Evolutionary conservation across 2,329 filamentous ascomycete species (phyloP), one percentile per base, ranked within the genome.

Genomic region (Zalaria sp.): DNA sequence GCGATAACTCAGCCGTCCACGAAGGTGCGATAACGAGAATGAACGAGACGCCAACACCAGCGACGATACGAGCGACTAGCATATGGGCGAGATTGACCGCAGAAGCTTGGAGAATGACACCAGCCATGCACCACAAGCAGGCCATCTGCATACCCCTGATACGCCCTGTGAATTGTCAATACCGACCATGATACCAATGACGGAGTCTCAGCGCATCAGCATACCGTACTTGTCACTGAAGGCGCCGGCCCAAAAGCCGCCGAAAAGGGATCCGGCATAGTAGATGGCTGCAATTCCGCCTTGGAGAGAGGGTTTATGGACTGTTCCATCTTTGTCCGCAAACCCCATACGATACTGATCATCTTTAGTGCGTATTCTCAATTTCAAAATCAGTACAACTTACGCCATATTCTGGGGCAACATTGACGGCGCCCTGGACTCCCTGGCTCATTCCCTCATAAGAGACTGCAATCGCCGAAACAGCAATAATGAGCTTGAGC

Each of bases 71-170:
- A 39, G 49, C 49, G 32, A 47, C 42, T 28, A 53, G 43, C 39
- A 53, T 50, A 39, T 47, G 45, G n/a, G 51, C 39, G 26, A 49
- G 47, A 35, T 48, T 51, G 29, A 46, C 44, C 9, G 50, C 46
- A 31, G 44, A 45, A 27, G 51, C 42, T 40, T 53, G 49, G 27
- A 55, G 44, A 32, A 53, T 38, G 35, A 45, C 49, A 29, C 52
- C 50, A 37, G 45, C 35, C 11, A 49, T 42, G 43, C 50, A 51
- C 49, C 50, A 54, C 41, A 48, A 29, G 27, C 41, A 47, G 37
- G 46, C 51, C 44, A 52, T 47, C 46, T 46, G 51, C 37, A 54
- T 44, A 9, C 48, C 49, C 38, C 49, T 53, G 40, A 59, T 50
- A 51, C 51, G 37, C 52, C 18, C 18, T 18, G 2, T 18, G 2